phyloP scores from a whole-genome alignment of 2,329 filamentous ascomycete species.

The Fusarium sp. region DNA sequence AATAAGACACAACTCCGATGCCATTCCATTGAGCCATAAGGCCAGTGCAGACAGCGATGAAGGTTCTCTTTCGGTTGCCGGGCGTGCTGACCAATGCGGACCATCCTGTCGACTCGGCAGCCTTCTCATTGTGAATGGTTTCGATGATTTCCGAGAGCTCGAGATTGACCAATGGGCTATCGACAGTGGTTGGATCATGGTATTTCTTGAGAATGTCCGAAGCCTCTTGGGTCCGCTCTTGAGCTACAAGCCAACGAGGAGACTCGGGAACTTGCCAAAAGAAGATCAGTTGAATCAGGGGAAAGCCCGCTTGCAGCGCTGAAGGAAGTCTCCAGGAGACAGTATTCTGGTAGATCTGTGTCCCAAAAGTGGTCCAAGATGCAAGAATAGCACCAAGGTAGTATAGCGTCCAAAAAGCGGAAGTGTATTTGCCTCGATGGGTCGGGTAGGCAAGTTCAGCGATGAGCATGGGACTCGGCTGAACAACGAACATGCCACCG shows the following conservation, averaged over 20 bases:
- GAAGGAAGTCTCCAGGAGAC: slow-evolving; percentile 32
- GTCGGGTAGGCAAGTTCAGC: slow-evolving; percentile 50
- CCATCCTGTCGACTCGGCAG: slow-evolving; percentile 48
- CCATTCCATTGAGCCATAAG: slow-evolving; percentile 49
- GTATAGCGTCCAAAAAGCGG: slow-evolving; percentile 50
- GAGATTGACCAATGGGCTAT: slow-evolving; percentile 52
- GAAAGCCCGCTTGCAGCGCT: slow-evolving; percentile 49
- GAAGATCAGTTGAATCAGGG: slow-evolving; percentile 50
- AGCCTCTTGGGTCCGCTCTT: slow-evolving; percentile 62
- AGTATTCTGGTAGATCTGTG: slow-evolving; percentile 30
- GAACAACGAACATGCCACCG: slow-evolving; percentile 44
- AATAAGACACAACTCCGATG: slow-evolving; percentile 50
- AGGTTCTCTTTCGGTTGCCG: slow-evolving; percentile 49
- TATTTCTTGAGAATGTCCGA: slow-evolving; percentile 57
- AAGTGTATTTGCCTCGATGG: slow-evolving; percentile 49
- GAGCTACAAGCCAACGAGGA: slow-evolving; percentile 60
- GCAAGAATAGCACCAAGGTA: slow-evolving; percentile 53
- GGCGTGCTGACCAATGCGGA: slow-evolving; percentile 47
- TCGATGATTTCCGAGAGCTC: slow-evolving; percentile 55
- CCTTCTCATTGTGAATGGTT: slow-evolving; percentile 46
- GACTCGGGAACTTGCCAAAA: slow-evolving; percentile 59
- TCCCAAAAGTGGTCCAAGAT: slow-evolving; percentile 54
- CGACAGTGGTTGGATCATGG: slow-evolving; percentile 53
- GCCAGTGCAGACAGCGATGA: slow-evolving; percentile 41
- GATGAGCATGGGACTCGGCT: slow-evolving; percentile 48